Conservation (phyloP, 805 yeast genomes). For the Starmerella vaccinii region DNA sequence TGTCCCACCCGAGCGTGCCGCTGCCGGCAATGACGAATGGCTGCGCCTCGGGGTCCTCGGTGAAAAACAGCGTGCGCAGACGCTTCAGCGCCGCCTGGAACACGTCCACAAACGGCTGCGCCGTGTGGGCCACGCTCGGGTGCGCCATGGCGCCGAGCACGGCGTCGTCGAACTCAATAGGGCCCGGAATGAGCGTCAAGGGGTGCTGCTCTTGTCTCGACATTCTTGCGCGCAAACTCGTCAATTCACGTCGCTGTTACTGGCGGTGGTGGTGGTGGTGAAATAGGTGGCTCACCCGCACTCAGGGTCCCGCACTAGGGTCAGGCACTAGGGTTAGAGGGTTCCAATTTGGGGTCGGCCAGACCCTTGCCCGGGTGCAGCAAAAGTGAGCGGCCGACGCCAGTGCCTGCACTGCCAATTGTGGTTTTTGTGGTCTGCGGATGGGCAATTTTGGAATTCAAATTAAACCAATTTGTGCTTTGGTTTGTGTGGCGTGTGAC, state of each 20-base stretch:
- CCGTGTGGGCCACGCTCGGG: constrained; percentile 82
- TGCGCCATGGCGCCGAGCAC: constrained; percentile 73
- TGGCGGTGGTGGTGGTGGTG: no score
- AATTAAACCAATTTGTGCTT: no score
- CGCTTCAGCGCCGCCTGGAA: constrained; percentile 60
- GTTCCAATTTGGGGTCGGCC: no score
- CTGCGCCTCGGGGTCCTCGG: constrained; percentile 57
- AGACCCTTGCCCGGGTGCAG: no score
- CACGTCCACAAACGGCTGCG: constrained; percentile 66
- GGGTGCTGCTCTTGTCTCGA: constrained; percentile 34
- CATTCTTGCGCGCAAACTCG: constrained; percentile 27
- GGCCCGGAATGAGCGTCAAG: constrained; percentile 67
- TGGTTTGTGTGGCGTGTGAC: no score
- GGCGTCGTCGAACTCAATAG: constrained; percentile 69
- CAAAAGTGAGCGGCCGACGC: no score
- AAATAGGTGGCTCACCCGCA: neutral
- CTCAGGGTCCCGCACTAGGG: no score
- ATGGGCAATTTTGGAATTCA: no score
- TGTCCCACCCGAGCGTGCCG: constrained; percentile 94
- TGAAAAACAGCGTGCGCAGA: constrained; percentile 64
- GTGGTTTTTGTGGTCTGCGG: no score
- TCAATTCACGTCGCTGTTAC: no score
- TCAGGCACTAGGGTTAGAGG: no score
- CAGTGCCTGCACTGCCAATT: no score
- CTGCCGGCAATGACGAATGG: constrained; percentile 78